Conservation (phyloP, 139 green algal species). For the Diplosphaera chodatii region DNA sequence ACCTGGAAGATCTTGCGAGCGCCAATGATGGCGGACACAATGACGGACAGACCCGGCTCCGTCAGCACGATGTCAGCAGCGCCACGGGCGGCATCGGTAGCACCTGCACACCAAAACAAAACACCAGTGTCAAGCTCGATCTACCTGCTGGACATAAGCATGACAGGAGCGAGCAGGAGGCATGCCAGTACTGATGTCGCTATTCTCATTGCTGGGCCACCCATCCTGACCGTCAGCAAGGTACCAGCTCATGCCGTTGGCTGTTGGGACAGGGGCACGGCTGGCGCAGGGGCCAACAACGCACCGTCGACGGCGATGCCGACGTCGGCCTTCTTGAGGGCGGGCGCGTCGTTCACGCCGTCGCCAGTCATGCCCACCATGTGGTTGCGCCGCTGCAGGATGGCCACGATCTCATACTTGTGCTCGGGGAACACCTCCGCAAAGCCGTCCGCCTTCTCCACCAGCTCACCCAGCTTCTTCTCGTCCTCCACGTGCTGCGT, state of each 20-base stretch:
- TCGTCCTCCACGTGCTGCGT: constrained; percentile 38
- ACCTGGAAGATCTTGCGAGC: constrained; percentile 86
- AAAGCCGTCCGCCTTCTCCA: constrained; percentile 75
- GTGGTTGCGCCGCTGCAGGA: constrained; percentile 62
- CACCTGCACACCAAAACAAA: constrained; percentile 23
- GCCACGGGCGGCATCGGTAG: constrained; percentile 74
- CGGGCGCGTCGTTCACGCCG: constrained; percentile 91
- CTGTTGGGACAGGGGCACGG: too few species aligned
- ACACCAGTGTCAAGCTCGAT: too few species aligned
- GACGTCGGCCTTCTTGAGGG: constrained; percentile 92
- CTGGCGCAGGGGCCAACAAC: not conserved
- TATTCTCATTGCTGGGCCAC: too few species aligned
- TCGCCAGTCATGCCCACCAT: constrained; percentile 81
- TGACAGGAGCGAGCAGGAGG: too few species aligned
- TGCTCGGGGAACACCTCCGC: constrained; percentile 86
- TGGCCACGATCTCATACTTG: constrained; percentile 81
- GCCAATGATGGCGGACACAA: constrained; percentile 67
- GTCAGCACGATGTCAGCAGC: constrained; percentile 81
- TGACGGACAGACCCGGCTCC: constrained; percentile 41
- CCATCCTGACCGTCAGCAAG: too few species aligned
- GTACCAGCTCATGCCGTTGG: too few species aligned
- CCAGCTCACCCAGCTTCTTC: constrained; percentile 50
- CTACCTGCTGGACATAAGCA: too few species aligned
- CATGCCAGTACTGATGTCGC: too few species aligned
- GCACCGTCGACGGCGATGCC: constrained; percentile 76